Evolutionary conservation across 495 filamentous ascomycete species (phyloP).

Genomic region (Penicillium riverlandense): DNA sequence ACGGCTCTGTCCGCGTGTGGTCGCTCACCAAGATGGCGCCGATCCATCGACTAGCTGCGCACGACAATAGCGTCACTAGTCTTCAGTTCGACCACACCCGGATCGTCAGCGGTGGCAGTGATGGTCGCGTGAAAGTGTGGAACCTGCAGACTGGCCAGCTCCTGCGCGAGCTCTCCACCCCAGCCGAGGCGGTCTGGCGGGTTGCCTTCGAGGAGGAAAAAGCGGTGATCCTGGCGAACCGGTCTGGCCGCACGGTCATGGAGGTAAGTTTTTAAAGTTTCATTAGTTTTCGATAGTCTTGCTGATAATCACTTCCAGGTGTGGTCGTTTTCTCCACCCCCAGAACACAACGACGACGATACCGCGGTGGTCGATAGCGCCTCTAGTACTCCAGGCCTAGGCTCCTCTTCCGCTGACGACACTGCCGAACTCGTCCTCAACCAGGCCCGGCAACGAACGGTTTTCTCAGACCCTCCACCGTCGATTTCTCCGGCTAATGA

Average conservation of each 20-base stretch:
- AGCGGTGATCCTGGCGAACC: slow-evolving; percentile 87
- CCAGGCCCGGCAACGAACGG: slow-evolving; percentile 9
- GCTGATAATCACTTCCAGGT: slow-evolving; percentile 48
- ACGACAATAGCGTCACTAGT: slow-evolving; percentile 96
- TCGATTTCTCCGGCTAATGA: slow-evolving; percentile 20
- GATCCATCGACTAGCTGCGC: slow-evolving; percentile 91
- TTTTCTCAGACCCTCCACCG: slow-evolving; percentile 30
- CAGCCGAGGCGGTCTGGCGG: slow-evolving; percentile 92
- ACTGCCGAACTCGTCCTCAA: slow-evolving; percentile 5
- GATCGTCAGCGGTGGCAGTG: slow-evolving; percentile 90
- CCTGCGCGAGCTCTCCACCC: slow-evolving; percentile 83
- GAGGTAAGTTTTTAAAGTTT: slow-evolving; percentile 53
- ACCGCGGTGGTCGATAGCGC: slow-evolving; percentile 25
- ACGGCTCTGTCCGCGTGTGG: slow-evolving; percentile 94
- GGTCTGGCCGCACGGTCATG: slow-evolving; percentile 83
- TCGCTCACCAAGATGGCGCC: slow-evolving; percentile 80
- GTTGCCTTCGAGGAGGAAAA: slow-evolving; percentile 98
- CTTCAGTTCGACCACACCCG: slow-evolving; percentile 92
- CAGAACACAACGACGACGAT: slow-evolving; percentile 44
- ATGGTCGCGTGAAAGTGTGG: slow-evolving; percentile 97
- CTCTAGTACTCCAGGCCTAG: slow-evolving; percentile 30
- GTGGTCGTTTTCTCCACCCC: slow-evolving; percentile 82
- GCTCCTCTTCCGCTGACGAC: slow-evolving; percentile 12
- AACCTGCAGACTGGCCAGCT: slow-evolving; percentile 82
- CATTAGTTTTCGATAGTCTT: background rate